These are phyloP conservation scores for Tulasnella sp. DNA, from an alignment of 768 basidiomycete species.

Conservation along the genomic window DNA sequence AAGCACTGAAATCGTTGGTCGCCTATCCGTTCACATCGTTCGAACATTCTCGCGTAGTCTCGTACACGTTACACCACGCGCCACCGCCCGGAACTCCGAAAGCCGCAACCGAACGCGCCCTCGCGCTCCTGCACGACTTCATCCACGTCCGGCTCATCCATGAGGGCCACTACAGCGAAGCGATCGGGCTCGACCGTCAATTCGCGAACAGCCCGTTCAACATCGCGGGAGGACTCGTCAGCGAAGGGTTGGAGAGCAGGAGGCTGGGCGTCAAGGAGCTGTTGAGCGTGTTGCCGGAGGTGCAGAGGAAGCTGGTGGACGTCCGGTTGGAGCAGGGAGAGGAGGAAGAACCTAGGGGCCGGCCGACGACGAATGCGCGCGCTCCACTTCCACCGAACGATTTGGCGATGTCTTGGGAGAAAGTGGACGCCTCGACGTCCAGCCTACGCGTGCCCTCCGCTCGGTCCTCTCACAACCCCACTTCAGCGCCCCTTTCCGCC, in stretches of 20 bases:
- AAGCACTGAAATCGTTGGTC: too few species aligned
- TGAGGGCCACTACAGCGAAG: constrained; percentile 68
- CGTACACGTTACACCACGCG: constrained; percentile 59
- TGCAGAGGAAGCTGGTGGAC: constrained; percentile 65
- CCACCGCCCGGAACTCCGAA: constrained; percentile 42
- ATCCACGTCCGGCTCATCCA: too few species aligned
- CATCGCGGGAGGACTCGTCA: constrained; percentile 40
- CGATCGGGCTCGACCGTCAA: constrained; percentile 72
- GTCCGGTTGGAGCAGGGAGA: too few species aligned
- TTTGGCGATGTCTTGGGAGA: too few species aligned
- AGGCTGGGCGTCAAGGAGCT: constrained; percentile 69
- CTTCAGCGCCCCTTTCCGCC: constrained; percentile 29
- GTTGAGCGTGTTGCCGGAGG: constrained; percentile 61
- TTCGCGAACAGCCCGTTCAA: constrained; percentile 51
- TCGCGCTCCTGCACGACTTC: constrained; percentile 73
- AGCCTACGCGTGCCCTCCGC: too few species aligned
- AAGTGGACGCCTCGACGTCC: too few species aligned
- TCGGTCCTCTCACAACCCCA: too few species aligned
- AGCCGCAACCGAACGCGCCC: constrained; percentile 52
- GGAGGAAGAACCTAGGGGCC: too few species aligned
- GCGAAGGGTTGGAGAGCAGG: constrained; percentile 29
- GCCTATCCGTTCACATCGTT: too few species aligned
- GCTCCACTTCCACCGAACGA: too few species aligned
- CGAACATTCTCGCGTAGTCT: too few species aligned
- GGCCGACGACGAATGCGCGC: too few species aligned